phyloP scores from a whole-genome alignment of 225 moss, liverwort and hornwort species.

The Antitrichia curtipendula region DNA sequence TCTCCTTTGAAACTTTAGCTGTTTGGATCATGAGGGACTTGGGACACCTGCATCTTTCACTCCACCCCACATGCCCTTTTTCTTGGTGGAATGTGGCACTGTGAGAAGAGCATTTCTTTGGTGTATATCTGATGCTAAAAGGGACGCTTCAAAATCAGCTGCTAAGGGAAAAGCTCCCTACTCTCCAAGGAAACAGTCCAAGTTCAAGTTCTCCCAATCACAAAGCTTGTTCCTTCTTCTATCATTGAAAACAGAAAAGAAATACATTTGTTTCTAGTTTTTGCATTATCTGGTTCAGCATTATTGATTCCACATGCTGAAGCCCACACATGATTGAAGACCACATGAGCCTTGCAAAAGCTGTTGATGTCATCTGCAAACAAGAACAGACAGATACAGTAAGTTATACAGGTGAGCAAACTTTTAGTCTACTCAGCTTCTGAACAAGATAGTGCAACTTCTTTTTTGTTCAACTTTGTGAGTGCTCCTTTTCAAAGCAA shows the following conservation, averaged over 20 bases:
- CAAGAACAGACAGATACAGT: not conserved
- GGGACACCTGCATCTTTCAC: not conserved
- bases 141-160: not conserved
- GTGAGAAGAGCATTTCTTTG: not conserved
- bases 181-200: not conserved
- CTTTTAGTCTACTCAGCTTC: not conserved
- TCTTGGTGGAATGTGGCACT: not conserved
- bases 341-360: not conserved
- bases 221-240: not conserved
- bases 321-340: not conserved
- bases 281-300: not conserved
- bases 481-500: not conserved
- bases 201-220: not conserved
- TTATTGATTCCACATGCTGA: not conserved
- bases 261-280: not conserved
- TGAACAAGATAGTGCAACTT: not conserved
- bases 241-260: not conserved
- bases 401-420: not conserved
- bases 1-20: not conserved
- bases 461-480: not conserved
- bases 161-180: not conserved
- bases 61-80: not conserved
- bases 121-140: not conserved
- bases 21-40: not conserved
- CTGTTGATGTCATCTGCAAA: not conserved